Percentiles rank a stretch among this genome's conserved stretches.
phyloP scores from a whole-genome alignment of 1,139 yeast genomes.

The Debaryomycetaceae sp. region DNA sequence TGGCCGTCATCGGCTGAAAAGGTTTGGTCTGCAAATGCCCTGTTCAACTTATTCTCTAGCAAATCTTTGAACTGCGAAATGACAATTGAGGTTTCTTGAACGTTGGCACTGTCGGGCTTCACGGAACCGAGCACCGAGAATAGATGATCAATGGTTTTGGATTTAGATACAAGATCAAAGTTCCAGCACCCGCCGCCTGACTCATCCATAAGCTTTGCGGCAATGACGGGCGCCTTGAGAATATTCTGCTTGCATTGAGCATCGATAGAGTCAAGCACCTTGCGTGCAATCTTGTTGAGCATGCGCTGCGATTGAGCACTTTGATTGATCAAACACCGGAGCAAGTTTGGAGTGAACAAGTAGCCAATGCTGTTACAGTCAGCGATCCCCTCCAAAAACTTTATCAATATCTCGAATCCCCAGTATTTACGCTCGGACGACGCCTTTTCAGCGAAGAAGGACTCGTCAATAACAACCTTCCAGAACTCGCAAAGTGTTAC shows the following conservation, averaged over 20 bases:
- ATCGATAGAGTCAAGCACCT: conserved; percentile 34
- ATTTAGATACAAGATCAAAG: conserved; percentile 70
- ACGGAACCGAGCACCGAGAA: conserved; percentile 20
- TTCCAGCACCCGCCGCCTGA: conserved; percentile 51
- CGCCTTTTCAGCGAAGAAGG: conserved; percentile 63
- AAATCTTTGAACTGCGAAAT: conserved; percentile 12
- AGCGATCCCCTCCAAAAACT: conserved; percentile 26
- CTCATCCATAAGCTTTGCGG: conserved; percentile 39
- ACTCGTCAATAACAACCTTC: conserved; percentile 70
- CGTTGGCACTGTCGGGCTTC: conserved; percentile 6
- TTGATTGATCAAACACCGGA: conserved; percentile 73
- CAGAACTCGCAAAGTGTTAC: conserved; percentile 62
- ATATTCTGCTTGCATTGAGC: conserved; percentile 26
- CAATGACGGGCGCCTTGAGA: conserved; percentile 34
- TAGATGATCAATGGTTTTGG: conserved; percentile 55
- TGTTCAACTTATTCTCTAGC: conserved; percentile 13
- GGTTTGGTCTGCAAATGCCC: conserved; percentile 9
- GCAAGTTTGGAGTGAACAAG: conserved; percentile 59
- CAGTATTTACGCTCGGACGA: conserved; percentile 80
- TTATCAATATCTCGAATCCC: conserved; percentile 68
- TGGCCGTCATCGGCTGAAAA: conserved; percentile 6
- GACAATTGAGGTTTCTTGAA: conserved; percentile 7
- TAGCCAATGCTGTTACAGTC: conserved; percentile 21
- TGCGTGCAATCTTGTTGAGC: conserved; percentile 56
- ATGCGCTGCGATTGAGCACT: conserved; percentile 55